Evolutionary conservation across 139 green algal genomes (phyloP), one percentile per base, ranked within the genome.

Genomic region (Mesotaenium endlicherianum): DNA sequence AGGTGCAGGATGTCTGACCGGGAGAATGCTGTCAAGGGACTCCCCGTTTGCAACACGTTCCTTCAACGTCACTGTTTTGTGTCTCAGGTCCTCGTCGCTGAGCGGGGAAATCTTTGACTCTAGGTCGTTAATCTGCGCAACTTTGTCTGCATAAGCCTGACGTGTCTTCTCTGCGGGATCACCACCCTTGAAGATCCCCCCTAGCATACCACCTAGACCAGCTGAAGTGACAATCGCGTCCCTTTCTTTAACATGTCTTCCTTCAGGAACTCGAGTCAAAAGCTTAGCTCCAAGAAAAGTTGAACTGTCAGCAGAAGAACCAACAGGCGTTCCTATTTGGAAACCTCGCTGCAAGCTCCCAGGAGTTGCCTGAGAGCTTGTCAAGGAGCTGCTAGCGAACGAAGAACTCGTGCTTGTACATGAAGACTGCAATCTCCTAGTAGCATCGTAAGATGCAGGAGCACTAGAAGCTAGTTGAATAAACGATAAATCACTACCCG

Each of bases 41-140:
- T 94, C 92, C 0, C 95, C 95, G 1, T 59, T 57, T 2, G 72
- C 40, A 0, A 93, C 89, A 1, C 92, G 80, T 59, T 90, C 31
- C 64, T 94, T 91, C 26, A 99, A 91, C 53, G 95, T 90, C 43
- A 80, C 20, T 0, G 96, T 98, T 88, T 95, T 95, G 0, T 59
- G 87, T 0, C 91, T 83, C 64, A 99, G 91, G 85, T 97, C 59
- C 0, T 95, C 93, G 58, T 98, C 93, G 30, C 69, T 89, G 2
- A 98, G 88, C 2, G 70, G 83, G 41, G 40, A n/a, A 17, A 87
- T 53, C 64, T 40, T 42, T 26, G 41, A 4, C 40, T 88, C 83
- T 3, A 98, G 88, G 2, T 89, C 92, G 84, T 96, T 98, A 78
- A 98, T 94, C 34, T 89, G 50, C 59, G 96, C 92, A 53, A 98